phyloP scores from a whole-genome alignment of 1,139 yeast species.

The Arxiozyma bovina region DNA sequence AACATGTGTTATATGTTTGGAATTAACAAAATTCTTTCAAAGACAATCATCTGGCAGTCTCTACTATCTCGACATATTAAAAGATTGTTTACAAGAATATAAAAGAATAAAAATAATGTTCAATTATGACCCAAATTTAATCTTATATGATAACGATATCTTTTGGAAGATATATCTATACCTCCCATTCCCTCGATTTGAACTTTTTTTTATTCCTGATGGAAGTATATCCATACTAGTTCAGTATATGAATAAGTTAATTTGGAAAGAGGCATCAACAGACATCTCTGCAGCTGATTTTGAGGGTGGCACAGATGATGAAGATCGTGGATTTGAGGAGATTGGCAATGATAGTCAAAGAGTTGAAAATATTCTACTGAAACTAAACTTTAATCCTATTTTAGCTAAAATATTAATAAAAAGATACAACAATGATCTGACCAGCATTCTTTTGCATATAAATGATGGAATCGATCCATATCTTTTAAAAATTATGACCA shows the following conservation, averaged over 20 bases:
- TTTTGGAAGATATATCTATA: slow-evolving; percentile 20
- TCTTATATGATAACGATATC: slow-evolving; percentile 14
- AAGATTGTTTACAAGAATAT: slow-evolving; percentile 10
- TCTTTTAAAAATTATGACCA: neutral
- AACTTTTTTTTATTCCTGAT: slow-evolving; percentile 8
- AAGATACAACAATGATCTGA: neutral
- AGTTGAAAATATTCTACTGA: neutral
- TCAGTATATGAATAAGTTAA: neutral
- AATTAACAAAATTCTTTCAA: slow-evolving; percentile 18
- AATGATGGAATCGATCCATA: neutral
- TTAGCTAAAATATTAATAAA: slow-evolving; percentile 3
- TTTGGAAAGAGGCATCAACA: neutral
- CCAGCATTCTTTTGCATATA: slow-evolving; percentile 4
- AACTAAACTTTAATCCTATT: slow-evolving; percentile 5
- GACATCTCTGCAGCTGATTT: neutral
- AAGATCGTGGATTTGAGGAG: neutral
- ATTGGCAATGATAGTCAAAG: neutral
- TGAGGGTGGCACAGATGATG: neutral
- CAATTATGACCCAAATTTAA: slow-evolving; percentile 11
- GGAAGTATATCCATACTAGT: neutral
- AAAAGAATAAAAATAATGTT: slow-evolving; percentile 12
- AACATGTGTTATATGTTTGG: slow-evolving; percentile 14
- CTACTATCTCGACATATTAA: slow-evolving; percentile 9
- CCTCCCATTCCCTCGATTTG: slow-evolving; percentile 8
- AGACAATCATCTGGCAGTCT: slow-evolving; percentile 4